Base-by-base conservation (phyloP, 2,329 filamentous ascomycete genomes). In the Penicillium sp. region DNA sequence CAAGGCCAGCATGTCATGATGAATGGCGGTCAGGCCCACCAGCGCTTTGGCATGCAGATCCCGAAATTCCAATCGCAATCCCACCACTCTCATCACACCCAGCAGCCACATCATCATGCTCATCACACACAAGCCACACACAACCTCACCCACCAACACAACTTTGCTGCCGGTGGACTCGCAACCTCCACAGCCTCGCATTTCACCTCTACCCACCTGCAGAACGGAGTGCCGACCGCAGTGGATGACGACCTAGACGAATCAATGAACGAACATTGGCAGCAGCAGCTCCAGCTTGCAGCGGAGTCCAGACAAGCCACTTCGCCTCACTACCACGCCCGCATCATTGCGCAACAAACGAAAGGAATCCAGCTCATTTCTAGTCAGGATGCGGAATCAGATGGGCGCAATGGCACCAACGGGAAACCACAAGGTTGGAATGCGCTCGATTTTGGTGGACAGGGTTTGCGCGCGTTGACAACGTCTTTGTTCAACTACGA, bases 361-460 rank as follows among this genome's bases (percentile, higher is more conserved):
- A 78, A 78, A 58, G 75, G 76, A 31, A 74, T 78, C 40, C 75
- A 74, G 48, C 69, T 76, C 52, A 63, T 60, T 75, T 79, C 63
- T 78, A 83, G 65, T 72, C 67, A 64, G 78, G 68, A 71, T 81
- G 68, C 48, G 69, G 66, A 24, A 77, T 27, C 79, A 56, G 82
- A 86, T 60, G 81, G 82, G 61, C 78, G 87, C 64, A 88, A 88
- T 65, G 79, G 89, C 51, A 84, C 89, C 66, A 80, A 83, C 55
- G 80, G 83, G 59, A 85, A 86, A 65, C 63, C 72, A 40, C 89
- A 96, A 72, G 88, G 92, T 67, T 97, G 94, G 94, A 85, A 90
- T 72, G 92, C 92, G 60, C 81, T 99, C 64, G 94, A 99, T 74
- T 88, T 97, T 71, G 94, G 92, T 64, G 94, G 94, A n/a, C 94